Percentiles rank a stretch among this genome's conserved stretches.
Evolutionary conservation across 768 basidiomycete species (phyloP).

Genomic region (Strobilomyces echinocephalus): DNA sequence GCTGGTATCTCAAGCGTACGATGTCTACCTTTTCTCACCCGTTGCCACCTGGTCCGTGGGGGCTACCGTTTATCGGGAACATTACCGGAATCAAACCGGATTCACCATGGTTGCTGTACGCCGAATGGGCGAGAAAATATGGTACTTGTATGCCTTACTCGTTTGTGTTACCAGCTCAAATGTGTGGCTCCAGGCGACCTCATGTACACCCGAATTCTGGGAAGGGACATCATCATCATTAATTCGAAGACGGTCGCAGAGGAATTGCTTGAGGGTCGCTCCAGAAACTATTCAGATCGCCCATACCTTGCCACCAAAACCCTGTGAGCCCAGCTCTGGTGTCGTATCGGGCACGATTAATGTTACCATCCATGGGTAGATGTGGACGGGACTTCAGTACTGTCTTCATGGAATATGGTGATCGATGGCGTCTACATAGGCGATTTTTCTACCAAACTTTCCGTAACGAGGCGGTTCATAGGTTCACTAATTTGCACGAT

Average conservation of each 20-base stretch:
- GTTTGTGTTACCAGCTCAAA: background rate
- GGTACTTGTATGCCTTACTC: slow-evolving; percentile 17
- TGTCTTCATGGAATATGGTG: slow-evolving; percentile 28
- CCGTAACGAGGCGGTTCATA: slow-evolving; percentile 18
- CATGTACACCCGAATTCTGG: slow-evolving; percentile 44
- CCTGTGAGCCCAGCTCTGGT: background rate
- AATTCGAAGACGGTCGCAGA: slow-evolving; percentile 40
- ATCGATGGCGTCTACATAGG: slow-evolving; percentile 32
- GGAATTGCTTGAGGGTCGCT: slow-evolving; percentile 46
- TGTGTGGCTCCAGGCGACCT: slow-evolving; percentile 34
- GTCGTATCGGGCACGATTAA: background rate
- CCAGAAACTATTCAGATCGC: slow-evolving; percentile 48
- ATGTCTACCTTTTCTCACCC: slow-evolving; percentile 3
- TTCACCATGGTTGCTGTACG: slow-evolving; percentile 35
- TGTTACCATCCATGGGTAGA: background rate
- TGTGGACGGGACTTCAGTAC: slow-evolving; percentile 22
- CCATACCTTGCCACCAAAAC: slow-evolving; percentile 28
- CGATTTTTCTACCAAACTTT: slow-evolving; percentile 27
- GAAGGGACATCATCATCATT: slow-evolving; percentile 42
- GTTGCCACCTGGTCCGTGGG: slow-evolving; percentile 37
- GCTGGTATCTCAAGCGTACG: slow-evolving; percentile 3
- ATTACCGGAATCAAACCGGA: slow-evolving; percentile 9
- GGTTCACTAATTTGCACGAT: slow-evolving; percentile 29
- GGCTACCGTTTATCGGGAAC: slow-evolving; percentile 34
- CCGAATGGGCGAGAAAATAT: slow-evolving; percentile 36